Conservation (phyloP, 2,329 filamentous ascomycete genomes). For the Atkinsonella hypoxylon region DNA sequence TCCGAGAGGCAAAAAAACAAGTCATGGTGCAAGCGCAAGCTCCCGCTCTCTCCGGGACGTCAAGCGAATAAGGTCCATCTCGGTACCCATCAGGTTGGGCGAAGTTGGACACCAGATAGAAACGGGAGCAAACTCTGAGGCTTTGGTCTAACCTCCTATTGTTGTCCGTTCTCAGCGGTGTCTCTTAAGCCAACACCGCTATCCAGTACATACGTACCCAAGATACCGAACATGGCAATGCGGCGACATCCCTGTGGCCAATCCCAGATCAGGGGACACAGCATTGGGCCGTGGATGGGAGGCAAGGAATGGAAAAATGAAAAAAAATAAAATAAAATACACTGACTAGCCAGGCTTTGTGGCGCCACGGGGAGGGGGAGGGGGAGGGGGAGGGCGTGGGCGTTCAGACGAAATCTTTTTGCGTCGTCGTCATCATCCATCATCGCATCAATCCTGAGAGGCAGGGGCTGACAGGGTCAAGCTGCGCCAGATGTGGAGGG, state of each 20-base stretch:
- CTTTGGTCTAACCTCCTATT: slow-evolving; percentile 9
- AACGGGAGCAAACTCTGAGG: slow-evolving; percentile 14
- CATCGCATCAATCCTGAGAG: background rate
- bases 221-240: slow-evolving; percentile 6
- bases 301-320: no score
- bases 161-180: background rate
- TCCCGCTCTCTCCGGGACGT: slow-evolving; percentile 4
- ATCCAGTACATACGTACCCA: no score
- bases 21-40: background rate
- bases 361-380: background rate
- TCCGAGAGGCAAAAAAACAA: slow-evolving; percentile 2
- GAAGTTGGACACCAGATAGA: slow-evolving; percentile 19
- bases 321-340: background rate
- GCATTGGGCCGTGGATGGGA: slow-evolving; percentile 12
- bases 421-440: slow-evolving; percentile 2
- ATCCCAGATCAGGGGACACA: slow-evolving; percentile 10
- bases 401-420: background rate
- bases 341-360: slow-evolving; percentile 4
- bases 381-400: no score
- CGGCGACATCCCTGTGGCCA: slow-evolving; percentile 9
- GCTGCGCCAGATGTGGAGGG: background rate
- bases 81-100: slow-evolving; percentile 10
- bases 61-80: slow-evolving; percentile 8
- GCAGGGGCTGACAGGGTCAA: background rate
- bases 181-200: background rate